A percentile compares a stretch with the other conserved stretches of the same genome.
Evolutionary conservation across 2,329 filamentous ascomycete species (phyloP).

Genomic region (Pezicula radicicola): DNA sequence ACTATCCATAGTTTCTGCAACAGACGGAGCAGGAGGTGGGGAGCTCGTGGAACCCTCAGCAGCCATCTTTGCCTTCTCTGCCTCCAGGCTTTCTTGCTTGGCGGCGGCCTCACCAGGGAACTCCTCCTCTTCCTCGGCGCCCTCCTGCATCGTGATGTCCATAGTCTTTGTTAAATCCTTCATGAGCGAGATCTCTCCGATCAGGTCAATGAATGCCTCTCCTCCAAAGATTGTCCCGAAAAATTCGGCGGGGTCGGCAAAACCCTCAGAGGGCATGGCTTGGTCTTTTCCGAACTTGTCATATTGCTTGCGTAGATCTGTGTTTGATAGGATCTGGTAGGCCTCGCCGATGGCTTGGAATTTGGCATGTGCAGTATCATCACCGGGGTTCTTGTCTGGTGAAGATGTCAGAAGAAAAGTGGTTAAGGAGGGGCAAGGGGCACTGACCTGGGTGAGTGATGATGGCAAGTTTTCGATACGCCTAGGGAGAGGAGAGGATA

Average conservation of each 20-base stretch:
- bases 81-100: conserved; percentile 48
- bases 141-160: conserved; percentile 89
- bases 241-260: conserved; percentile 95
- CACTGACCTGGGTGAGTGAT: conserved; percentile 62
- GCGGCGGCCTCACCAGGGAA: conserved; percentile 56
- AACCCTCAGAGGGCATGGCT: conserved; percentile 85
- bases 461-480: conserved; percentile 92
- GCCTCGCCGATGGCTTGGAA: conserved; percentile 84
- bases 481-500: conserved; percentile 33
- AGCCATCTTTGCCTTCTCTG: conserved; percentile 26
- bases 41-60: conserved; percentile 6
- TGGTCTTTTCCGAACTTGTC: conserved; percentile 97
- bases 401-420: background rate
- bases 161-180: conserved; percentile 97
- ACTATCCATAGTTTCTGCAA: conserved; percentile 17
- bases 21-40: conserved; percentile 14
- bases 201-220: conserved; percentile 92
- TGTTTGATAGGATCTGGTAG: conserved; percentile 80
- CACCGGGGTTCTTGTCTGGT: conserved; percentile 93
- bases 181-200: conserved; percentile 97
- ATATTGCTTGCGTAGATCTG: conserved; percentile 84
- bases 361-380: conserved; percentile 88
- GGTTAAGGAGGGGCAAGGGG: background rate
- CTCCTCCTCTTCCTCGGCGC: conserved; percentile 66
- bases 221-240: conserved; percentile 98